Conservation (phyloP, 495 filamentous ascomycete species). For the Penicillium roqueforti region DNA sequence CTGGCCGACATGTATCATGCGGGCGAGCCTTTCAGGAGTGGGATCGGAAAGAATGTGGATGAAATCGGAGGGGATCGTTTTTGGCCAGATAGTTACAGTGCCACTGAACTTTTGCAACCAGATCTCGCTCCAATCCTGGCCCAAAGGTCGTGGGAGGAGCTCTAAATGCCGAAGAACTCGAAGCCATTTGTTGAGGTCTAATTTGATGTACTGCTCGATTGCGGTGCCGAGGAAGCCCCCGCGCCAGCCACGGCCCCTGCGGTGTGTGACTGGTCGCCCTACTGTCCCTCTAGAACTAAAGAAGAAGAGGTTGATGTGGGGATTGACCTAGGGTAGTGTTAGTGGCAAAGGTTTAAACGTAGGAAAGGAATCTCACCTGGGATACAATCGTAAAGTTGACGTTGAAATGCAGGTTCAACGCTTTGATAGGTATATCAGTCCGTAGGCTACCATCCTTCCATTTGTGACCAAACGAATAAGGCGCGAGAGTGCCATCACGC, state of each 20-base stretch:
- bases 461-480: constrained; percentile 92
- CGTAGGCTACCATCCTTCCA: constrained; percentile 96
- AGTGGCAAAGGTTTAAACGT: constrained; percentile 6
- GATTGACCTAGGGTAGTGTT: constrained; percentile 61
- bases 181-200: constrained; percentile 95
- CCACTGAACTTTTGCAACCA: constrained; percentile 95
- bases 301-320: constrained; percentile 97
- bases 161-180: constrained; percentile 90
- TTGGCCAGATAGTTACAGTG: constrained; percentile 94
- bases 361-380: constrained; percentile 46
- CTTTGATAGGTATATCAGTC: constrained; percentile 92
- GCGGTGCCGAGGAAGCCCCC: constrained; percentile 92
- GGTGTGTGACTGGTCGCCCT: constrained; percentile 90
- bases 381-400: constrained; percentile 95
- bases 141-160: constrained; percentile 81
- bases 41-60: constrained; percentile 84
- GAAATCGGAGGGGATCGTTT: constrained; percentile 70
- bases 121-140: constrained; percentile 93
- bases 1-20: constrained; percentile 86
- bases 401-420: constrained; percentile 93
- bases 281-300: constrained; percentile 90
- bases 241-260: constrained; percentile 89
- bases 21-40: constrained; percentile 62
- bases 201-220: constrained; percentile 87
- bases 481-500: constrained; percentile 64